These are phyloP conservation scores for Triglochin maritima DNA, from an alignment of 106 monocot genomes.

Conservation along the genomic window DNA sequence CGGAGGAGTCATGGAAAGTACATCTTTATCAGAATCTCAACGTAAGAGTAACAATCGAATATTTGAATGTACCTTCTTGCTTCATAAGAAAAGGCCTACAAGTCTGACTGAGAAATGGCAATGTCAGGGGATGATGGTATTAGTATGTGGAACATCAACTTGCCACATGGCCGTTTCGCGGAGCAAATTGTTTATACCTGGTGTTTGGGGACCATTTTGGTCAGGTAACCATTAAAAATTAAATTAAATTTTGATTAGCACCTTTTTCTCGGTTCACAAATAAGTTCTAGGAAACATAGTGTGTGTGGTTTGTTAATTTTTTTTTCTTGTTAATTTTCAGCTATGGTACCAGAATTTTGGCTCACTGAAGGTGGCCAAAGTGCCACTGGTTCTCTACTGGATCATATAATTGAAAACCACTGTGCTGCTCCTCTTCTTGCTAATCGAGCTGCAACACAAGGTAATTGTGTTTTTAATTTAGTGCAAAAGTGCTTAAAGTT, in stretches of 20 bases:
- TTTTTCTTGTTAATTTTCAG: slow-evolving; percentile 14
- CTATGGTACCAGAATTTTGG: slow-evolving; percentile 94
- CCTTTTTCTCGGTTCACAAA: not conserved
- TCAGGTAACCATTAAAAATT: slow-evolving; percentile 40
- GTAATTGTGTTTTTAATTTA: slow-evolving; percentile 21
- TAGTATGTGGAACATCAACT: slow-evolving; percentile 97
- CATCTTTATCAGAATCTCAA: slow-evolving; percentile 33
- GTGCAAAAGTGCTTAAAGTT: not conserved
- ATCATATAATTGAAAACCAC: slow-evolving; percentile 82
- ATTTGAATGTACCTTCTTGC: not conserved
- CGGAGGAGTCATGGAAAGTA: slow-evolving; percentile 82
- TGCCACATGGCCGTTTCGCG: slow-evolving; percentile 94
- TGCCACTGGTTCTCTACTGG: slow-evolving; percentile 84
- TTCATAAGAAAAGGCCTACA: not conserved
- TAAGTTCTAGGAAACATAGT: not conserved
- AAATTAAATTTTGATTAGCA: not conserved
- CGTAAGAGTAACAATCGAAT: slow-evolving; percentile 24
- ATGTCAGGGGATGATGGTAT: slow-evolving; percentile 57
- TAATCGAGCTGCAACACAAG: slow-evolving; percentile 75
- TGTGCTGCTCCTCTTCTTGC: slow-evolving; percentile 61
- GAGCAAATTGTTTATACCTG: slow-evolving; percentile 75
- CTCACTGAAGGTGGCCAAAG: slow-evolving; percentile 99
- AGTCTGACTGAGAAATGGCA: not conserved
- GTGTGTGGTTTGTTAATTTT: not conserved
- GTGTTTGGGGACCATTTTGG: slow-evolving; percentile 98